Base-by-base conservation (phyloP, 345 rosid species). In the Lagerstroemia speciosa region DNA sequence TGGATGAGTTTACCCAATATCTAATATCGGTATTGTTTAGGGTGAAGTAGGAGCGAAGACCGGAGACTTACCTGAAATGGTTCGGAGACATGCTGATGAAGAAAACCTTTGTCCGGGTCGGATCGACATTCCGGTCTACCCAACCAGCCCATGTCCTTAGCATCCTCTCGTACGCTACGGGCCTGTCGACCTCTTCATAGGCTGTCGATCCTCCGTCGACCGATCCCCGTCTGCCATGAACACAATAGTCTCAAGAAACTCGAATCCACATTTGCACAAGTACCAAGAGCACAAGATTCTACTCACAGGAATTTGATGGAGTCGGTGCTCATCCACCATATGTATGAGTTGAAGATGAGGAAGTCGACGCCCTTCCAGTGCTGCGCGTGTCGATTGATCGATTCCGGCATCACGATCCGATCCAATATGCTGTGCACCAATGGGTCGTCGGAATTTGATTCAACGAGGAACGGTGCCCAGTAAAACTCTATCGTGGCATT, bases 251-350 rank as follows among this genome's bases (percentile, higher is more conserved):
- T 36, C 38, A 36, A 36, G 38, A 36, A 36, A 9, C 38, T 36
- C 38, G 38, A 36, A 36, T 5, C 38, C 38, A 4, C 38, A 36
- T 36, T 36, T 36, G 38, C 2, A 36, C 38, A 2, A 36, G 38
- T 36, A 36, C 0, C 7, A 3, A 41, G 0, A 41, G 9, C 10
- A 41, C 14, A 41, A n/a, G n/a, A 41, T 2, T 16, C n/a, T 7
- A 79, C 83, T 73, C 61, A 82, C 86, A 80, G 72, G 68, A 92
- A 81, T 91, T 91, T 95, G 84, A 89, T 90, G 32, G 73, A 6
- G 72, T 75, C 69, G 7, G 93, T 86, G 86, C 88, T 95, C 96
- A 95, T 87, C 99, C 99, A 95, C 99, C 99, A 95, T 12, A 92
- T 88, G 74, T 95, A 95, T 6, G 94, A 87, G 77, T 95, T 92